phyloP scores from a whole-genome alignment of 345 rosid species.

The Firmiana major region DNA sequence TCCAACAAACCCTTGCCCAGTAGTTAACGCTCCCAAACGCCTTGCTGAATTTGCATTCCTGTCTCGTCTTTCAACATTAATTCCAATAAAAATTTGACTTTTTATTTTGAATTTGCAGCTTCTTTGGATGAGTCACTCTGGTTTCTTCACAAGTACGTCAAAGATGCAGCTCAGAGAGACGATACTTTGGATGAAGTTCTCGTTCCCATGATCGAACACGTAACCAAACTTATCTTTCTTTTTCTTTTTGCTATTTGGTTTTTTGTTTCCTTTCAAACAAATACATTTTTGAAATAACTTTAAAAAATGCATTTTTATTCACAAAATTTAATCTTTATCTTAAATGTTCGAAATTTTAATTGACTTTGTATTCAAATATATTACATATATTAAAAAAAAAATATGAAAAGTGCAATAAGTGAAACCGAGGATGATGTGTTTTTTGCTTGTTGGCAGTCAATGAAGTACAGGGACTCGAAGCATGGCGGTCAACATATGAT shows the following conservation, averaged over 20 bases:
- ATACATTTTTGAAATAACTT: neutral
- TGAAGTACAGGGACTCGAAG: conserved; percentile 52
- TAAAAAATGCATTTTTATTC: neutral
- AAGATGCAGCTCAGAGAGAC: conserved; percentile 47
- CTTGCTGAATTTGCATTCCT: neutral
- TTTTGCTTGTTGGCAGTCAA: conserved; percentile 37
- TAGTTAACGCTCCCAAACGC: conserved; percentile 3
- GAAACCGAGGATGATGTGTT: neutral
- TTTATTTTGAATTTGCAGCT: conserved; percentile 20
- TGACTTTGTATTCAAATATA: neutral
- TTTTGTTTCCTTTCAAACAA: neutral
- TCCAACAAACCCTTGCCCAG: conserved; percentile 44
- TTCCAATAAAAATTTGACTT: neutral
- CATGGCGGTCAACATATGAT: conserved; percentile 48
- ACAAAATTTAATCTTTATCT: neutral
- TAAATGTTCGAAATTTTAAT: neutral
- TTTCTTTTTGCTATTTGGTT: neutral
- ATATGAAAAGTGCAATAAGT: neutral
- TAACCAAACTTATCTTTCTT: conserved; percentile 16
- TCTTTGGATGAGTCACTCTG: conserved; percentile 59
- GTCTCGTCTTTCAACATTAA: neutral
- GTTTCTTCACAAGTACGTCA: conserved; percentile 52
- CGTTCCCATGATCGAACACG: conserved; percentile 70
- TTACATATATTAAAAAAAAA: neutral
- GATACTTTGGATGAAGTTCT: conserved; percentile 54